Percentiles rank a stretch among this genome's conserved stretches.
Conservation (phyloP, 2,329 filamentous ascomycete species). For the Hyphodiscus sp. region DNA sequence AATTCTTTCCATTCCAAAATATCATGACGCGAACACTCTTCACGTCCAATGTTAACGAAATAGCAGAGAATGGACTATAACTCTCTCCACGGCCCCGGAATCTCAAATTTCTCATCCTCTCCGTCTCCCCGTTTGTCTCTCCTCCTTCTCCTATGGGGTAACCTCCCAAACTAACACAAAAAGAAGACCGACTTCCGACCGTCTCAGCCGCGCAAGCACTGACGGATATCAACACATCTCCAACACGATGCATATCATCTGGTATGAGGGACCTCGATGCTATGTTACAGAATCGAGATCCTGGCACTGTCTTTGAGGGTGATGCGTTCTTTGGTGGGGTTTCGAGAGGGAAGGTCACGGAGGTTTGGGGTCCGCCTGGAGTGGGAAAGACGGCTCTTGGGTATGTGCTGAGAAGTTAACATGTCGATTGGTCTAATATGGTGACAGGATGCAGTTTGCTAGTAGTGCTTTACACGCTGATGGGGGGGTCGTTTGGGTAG, state of each 20-base stretch:
- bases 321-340: conserved; percentile 47
- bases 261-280: conserved; percentile 48
- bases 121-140: conserved; percentile 21
- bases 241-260: conserved; percentile 48
- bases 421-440: conserved; percentile 11
- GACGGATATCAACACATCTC: conserved; percentile 48
- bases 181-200: conserved; percentile 73
- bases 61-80: conserved; percentile 47
- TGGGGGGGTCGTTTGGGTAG: conserved; percentile 72
- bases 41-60: background rate
- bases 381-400: conserved; percentile 78
- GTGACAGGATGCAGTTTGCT: conserved; percentile 61
- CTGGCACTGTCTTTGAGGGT: conserved; percentile 3
- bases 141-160: background rate
- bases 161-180: conserved; percentile 4
- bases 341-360: conserved; percentile 69
- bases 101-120: conserved; percentile 47
- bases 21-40: background rate
- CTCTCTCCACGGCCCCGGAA: conserved; percentile 52
- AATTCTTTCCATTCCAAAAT: no score
- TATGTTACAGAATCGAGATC: conserved; percentile 33
- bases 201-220: conserved; percentile 70
- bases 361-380: conserved; percentile 83
- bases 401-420: background rate
- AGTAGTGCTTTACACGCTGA: conserved; percentile 55